Evolutionary conservation across 208 protist genomes (phyloP).

Genomic region (Blechomonas ayalai): DNA sequence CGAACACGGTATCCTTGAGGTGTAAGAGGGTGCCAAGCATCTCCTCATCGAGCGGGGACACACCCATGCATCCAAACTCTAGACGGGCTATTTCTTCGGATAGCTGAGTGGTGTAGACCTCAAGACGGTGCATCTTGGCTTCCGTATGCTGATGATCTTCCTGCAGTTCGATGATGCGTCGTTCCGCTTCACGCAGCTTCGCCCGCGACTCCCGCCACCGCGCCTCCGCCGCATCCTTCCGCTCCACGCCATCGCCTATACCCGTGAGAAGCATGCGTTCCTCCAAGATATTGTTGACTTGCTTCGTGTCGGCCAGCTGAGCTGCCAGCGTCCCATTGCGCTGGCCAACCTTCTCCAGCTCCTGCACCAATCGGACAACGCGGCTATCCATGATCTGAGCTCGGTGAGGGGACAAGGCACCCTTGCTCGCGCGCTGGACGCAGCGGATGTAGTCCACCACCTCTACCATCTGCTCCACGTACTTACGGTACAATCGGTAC

Average conservation of each 20-base stretch:
- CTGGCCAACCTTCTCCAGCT: slow-evolving; percentile 24
- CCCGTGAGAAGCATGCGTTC: slow-evolving; percentile 36
- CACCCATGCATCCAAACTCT: slow-evolving; percentile 34
- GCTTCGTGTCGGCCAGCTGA: slow-evolving; percentile 48
- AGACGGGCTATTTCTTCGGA: slow-evolving; percentile 60
- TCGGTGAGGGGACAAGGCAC: slow-evolving; percentile 56
- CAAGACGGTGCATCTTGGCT: slow-evolving; percentile 42
- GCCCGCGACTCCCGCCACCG: slow-evolving; percentile 33
- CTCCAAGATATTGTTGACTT: slow-evolving; percentile 40
- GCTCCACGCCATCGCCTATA: slow-evolving; percentile 12
- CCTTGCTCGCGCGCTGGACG: slow-evolving; percentile 52
- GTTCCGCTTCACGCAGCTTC: slow-evolving; percentile 42
- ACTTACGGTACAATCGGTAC: slow-evolving; percentile 76
- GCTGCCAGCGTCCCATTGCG: slow-evolving; percentile 34
- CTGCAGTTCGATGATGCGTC: slow-evolving; percentile 40
- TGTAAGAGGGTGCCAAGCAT: slow-evolving; percentile 42
- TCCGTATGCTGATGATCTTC: slow-evolving; percentile 55
- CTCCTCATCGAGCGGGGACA: slow-evolving; percentile 33
- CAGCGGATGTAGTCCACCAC: slow-evolving; percentile 76
- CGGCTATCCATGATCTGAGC: slow-evolving; percentile 62
- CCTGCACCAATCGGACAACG: slow-evolving; percentile 29
- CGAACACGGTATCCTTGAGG: slow-evolving; percentile 73
- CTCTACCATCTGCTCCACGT: slow-evolving; percentile 59
- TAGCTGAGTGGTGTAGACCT: slow-evolving; percentile 51
- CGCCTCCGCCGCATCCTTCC: slow-evolving; percentile 34